Conservation (phyloP, 2,329 filamentous ascomycete genomes). For the Iodosphaeria phyllophila region DNA sequence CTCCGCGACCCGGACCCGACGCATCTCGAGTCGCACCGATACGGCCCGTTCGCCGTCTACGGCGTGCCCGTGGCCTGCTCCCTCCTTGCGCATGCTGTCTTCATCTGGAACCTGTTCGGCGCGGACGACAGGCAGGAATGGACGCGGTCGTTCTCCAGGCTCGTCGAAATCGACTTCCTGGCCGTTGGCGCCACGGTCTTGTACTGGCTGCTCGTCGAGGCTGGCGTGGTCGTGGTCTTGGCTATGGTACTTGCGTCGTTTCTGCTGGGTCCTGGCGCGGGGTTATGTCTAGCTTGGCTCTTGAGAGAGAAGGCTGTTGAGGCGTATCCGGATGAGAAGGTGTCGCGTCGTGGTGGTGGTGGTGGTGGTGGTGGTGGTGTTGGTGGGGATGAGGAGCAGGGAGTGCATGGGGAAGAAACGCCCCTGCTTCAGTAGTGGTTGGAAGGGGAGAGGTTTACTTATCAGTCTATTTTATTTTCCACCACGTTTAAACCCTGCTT, state of each 20-base stretch:
- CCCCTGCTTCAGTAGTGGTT: conserved; percentile 2
- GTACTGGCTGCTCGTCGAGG: conserved; percentile 34
- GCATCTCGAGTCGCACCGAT: conserved; percentile 23
- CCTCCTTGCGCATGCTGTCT: conserved; percentile 20
- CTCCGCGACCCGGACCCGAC: conserved; percentile 12
- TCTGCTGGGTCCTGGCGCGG: conserved; percentile 17
- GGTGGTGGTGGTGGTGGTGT: not conserved
- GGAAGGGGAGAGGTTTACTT: too few relatives aligned
- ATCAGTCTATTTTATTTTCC: too few relatives aligned
- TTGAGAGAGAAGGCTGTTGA: conserved; percentile 8
- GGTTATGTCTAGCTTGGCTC: conserved; percentile 12
- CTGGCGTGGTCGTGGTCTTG: conserved; percentile 19
- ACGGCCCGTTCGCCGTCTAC: conserved; percentile 22
- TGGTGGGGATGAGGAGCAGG: not conserved
- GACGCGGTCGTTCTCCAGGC: conserved; percentile 25
- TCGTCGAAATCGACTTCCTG: conserved; percentile 26
- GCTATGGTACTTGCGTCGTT: conserved; percentile 10
- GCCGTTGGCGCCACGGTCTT: conserved; percentile 27
- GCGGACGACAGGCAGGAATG: conserved; percentile 27
- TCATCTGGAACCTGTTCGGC: conserved; percentile 20
- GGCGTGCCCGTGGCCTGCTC: conserved; percentile 24
- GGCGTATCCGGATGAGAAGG: conserved; percentile 2
- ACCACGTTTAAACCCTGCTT: too few relatives aligned
- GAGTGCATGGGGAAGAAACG: conserved; percentile 1
- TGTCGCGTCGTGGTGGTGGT: not conserved